Evolutionary conservation across 208 protist species (phyloP).

Genomic region (Novymonas esmeraldas): DNA sequence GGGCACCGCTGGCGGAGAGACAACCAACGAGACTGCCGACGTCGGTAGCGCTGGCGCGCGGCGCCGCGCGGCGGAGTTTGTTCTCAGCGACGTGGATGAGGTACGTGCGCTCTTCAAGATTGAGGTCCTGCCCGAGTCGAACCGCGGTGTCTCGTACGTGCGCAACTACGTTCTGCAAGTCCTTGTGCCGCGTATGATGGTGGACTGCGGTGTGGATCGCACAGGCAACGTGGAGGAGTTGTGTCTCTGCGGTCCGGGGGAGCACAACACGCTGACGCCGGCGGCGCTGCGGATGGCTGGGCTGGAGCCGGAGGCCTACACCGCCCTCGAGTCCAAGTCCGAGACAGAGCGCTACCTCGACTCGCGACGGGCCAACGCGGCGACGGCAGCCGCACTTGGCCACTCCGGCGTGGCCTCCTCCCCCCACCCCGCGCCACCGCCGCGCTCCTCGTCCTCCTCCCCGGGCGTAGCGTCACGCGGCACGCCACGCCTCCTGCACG

Average conservation of each 20-base stretch:
- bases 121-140: conserved; percentile 57
- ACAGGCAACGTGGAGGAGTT: conserved; percentile 47
- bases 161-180: conserved; percentile 88
- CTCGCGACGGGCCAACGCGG: conserved; percentile 3
- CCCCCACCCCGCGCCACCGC: neutral
- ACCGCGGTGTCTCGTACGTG: conserved; percentile 82
- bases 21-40: neutral
- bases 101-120: conserved; percentile 64
- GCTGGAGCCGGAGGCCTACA: conserved; percentile 18
- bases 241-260: conserved; percentile 21
- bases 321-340: conserved; percentile 10
- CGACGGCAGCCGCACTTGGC: neutral
- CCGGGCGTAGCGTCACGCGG: conserved; percentile 2
- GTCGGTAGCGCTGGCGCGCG: neutral
- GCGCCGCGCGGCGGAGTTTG: conserved; percentile 26
- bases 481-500: conserved; percentile 36
- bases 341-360: conserved; percentile 21
- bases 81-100: conserved; percentile 34
- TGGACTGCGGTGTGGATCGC: conserved; percentile 39
- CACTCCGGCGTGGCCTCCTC: neutral
- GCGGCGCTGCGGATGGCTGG: conserved; percentile 21
- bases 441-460: neutral
- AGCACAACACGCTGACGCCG: conserved; percentile 25
- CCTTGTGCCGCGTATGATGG: conserved; percentile 63
- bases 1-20: neutral